phyloP scores from a whole-genome alignment of 257 asterid genomes.

The Nicotiana otophora region DNA sequence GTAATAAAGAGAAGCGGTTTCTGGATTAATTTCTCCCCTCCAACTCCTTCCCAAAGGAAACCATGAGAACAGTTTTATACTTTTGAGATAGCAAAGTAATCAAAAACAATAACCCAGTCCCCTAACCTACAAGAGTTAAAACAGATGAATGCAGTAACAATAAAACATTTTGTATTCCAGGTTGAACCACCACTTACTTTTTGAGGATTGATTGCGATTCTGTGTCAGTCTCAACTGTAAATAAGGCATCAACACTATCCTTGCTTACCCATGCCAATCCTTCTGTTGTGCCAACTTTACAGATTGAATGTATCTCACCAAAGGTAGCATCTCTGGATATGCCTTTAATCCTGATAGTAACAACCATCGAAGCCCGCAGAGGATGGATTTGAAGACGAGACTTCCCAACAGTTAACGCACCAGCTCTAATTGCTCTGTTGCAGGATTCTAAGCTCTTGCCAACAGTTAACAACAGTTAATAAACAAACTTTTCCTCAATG shows the following conservation, averaged over 20 bases:
- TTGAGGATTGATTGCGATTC: slow-evolving; percentile 20
- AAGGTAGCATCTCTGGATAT: slow-evolving; percentile 27
- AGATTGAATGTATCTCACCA: slow-evolving; percentile 25
- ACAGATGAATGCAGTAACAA: not conserved
- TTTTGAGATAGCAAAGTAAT: not conserved
- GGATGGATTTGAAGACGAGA: slow-evolving; percentile 22
- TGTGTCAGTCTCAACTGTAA: slow-evolving; percentile 26
- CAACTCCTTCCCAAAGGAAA: not conserved
- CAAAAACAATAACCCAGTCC: not conserved
- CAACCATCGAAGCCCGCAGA: slow-evolving; percentile 18
- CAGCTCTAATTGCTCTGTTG: slow-evolving; percentile 31
- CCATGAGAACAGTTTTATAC: not conserved
- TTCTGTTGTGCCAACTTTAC: slow-evolving; percentile 42
- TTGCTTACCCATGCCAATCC: slow-evolving; percentile 41
- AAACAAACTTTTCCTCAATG: not conserved
- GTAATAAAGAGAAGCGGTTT: not conserved
- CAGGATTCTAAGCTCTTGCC: slow-evolving; percentile 38
- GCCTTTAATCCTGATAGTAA: slow-evolving; percentile 39
- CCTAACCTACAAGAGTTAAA: not conserved
- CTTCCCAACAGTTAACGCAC: slow-evolving; percentile 26
- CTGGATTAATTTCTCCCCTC: not conserved
- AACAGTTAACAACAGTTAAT: slow-evolving; percentile 3
- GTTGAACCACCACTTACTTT: slow-evolving; percentile 24
- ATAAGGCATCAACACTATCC: slow-evolving; percentile 34
- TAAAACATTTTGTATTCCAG: not conserved